Evolutionary conservation across 495 filamentous ascomycete genomes (phyloP).

Genomic region (Hypoxylon intermedium): DNA sequence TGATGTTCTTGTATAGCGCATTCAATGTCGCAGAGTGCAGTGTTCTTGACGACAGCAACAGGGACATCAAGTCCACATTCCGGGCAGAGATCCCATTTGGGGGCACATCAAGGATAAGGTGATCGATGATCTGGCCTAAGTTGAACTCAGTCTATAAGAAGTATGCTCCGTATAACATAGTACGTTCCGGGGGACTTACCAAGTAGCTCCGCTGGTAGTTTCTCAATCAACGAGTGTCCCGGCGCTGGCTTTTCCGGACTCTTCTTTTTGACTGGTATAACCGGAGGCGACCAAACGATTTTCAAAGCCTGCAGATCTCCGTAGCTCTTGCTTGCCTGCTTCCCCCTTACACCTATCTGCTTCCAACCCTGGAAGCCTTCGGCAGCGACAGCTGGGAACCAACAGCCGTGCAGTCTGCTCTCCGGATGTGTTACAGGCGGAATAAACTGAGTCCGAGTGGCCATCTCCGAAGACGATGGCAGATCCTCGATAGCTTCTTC

Average conservation of each 20-base stretch:
- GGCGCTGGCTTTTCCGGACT: constrained; percentile 38
- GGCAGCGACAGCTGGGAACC: constrained; percentile 66
- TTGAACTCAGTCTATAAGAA: constrained; percentile 23
- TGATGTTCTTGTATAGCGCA: constrained; percentile 83
- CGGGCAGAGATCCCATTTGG: constrained; percentile 78
- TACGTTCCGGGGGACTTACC: constrained; percentile 60
- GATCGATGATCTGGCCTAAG: constrained; percentile 73
- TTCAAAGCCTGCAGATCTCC: constrained; percentile 68
- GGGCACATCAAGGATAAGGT: constrained; percentile 76
- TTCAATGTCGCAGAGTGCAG: constrained; percentile 78
- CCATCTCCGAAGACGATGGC: constrained; percentile 45
- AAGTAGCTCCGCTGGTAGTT: constrained; percentile 72
- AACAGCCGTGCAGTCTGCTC: constrained; percentile 63
- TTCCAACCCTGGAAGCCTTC: constrained; percentile 77
- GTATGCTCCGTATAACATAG: constrained; percentile 10
- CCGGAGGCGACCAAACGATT: constrained; percentile 60
- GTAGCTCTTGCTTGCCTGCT: constrained; percentile 74
- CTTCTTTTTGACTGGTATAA: constrained; percentile 43
- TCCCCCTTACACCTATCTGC: constrained; percentile 69
- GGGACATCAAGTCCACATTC: constrained; percentile 81
- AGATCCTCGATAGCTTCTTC: constrained; percentile 57
- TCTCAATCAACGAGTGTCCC: constrained; percentile 64
- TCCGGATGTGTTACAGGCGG: constrained; percentile 54
- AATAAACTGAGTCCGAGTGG: constrained; percentile 57
- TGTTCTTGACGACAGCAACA: constrained; percentile 76